Percentiles rank a stretch among this genome's conserved stretches.
phyloP scores from a whole-genome alignment of 169 alveolate genomes.

The Plasmodium gallinaceum region DNA sequence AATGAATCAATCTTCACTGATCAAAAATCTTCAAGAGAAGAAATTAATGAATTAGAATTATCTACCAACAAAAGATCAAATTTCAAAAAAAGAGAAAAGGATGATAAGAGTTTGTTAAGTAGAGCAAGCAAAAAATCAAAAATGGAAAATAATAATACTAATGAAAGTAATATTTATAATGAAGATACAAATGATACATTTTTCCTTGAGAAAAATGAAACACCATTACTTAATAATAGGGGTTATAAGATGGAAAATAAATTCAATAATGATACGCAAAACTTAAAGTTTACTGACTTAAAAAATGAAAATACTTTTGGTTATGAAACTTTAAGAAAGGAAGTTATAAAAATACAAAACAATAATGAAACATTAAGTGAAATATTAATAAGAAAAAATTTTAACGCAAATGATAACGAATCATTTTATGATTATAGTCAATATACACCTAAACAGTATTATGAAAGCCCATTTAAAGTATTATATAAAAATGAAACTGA shows the following conservation, averaged over 20 bases:
- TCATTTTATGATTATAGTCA: constrained; percentile 20
- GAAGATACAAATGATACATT: constrained; percentile 17
- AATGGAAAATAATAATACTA: background rate
- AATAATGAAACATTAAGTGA: constrained; percentile 71
- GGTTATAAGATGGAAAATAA: constrained; percentile 15
- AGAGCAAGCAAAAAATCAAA: constrained; percentile 14
- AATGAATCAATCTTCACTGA: background rate
- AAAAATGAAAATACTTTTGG: constrained; percentile 58
- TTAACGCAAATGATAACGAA: constrained; percentile 35
- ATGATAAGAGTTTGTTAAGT: background rate
- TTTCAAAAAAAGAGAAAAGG: background rate
- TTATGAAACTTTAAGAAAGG: constrained; percentile 62
- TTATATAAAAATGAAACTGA: constrained; percentile 54
- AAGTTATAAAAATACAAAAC: constrained; percentile 61
- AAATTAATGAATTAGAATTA: background rate
- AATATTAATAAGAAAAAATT: constrained; percentile 59
- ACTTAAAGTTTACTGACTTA: constrained; percentile 52
- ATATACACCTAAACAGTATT: constrained; percentile 36
- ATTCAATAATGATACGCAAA: constrained; percentile 21
- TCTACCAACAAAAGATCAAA: constrained; percentile 4
- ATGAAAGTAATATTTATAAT: background rate
- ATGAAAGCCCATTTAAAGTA: constrained; percentile 73
- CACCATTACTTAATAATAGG: constrained; percentile 30
- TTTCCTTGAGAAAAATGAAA: constrained; percentile 33
- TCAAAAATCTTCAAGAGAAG: background rate